Base-by-base conservation (phyloP, 1,284 basidiomycete genomes). In the Moesziomyces globuligerus region DNA sequence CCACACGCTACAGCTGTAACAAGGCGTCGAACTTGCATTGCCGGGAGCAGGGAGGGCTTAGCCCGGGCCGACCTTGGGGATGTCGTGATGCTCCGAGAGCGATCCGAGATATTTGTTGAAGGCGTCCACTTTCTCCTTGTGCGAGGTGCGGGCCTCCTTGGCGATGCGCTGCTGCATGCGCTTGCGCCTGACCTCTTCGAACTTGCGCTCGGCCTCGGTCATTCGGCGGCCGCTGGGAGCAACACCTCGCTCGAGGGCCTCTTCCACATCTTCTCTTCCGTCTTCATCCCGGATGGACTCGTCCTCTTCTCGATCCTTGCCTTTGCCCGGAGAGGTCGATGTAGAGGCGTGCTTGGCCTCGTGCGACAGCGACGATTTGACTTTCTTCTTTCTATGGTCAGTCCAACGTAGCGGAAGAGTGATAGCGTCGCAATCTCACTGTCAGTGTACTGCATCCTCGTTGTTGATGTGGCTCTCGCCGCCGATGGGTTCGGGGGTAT, bases 41-140 rank as follows among this genome's bases (percentile, higher is more conserved):
- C 29, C 17, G 13, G 11, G 11, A 32, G 13, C 9, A 34, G 32
- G 17, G 5, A 34, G 23, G 11, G 3, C 18, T 47, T 47, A 72
- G 18, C 75, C 75, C 4, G 72, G 72, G 4, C 75, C 75, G 7
- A 90, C 92, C 86, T 93, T 93, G 38, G 92, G 92, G 74, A 94
- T 93, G 82, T 94, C 92, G 82, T 94, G 91, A 86, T 94, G 93
- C 85, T 94, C 92, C 80, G 90, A 91, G 59, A 96, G 87, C 48
- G 87, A 85, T 82, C 94, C 94, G 7, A 98, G 86, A 81, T 96
- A 92, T 28, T 87, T 81, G 82, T 98, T 98, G 80, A 82, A 81
- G 5, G 94, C 91, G 61, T 89, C 89, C 21, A 98, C 94, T 46
- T 94, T 90, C 65, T 98, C 95, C 84, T 97, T 97, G 85, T 98